These are phyloP conservation scores for Pulveroboletus sp. DNA, from an alignment of 768 basidiomycete genomes.

Conservation along the genomic window DNA sequence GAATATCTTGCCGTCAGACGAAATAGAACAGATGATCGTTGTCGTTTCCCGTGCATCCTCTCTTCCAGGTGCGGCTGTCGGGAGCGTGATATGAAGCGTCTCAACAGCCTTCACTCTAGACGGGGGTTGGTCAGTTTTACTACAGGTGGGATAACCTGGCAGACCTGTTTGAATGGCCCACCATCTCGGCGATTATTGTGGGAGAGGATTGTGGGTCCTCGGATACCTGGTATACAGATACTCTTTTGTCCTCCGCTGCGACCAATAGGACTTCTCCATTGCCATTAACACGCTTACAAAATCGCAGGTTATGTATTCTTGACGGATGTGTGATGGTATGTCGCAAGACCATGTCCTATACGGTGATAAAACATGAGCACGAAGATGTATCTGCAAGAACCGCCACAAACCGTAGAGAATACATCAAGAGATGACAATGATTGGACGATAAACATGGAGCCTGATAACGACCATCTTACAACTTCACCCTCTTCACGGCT, in stretches of 20 bases:
- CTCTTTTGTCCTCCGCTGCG: slow-evolving; percentile 86
- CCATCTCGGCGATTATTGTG: slow-evolving; percentile 60
- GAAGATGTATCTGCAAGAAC: not conserved
- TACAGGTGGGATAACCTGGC: not conserved
- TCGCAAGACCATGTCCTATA: slow-evolving; percentile 73
- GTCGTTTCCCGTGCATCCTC: slow-evolving; percentile 37
- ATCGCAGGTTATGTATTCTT: slow-evolving; percentile 80
- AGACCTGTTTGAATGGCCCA: slow-evolving; percentile 85
- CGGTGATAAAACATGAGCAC: not conserved
- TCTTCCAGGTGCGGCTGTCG: slow-evolving; percentile 21
- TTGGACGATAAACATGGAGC: slow-evolving; percentile 77
- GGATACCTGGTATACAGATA: slow-evolving; percentile 68
- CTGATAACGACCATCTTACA: slow-evolving; percentile 82
- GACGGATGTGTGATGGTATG: slow-evolving; percentile 72
- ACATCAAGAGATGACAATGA: slow-evolving; percentile 71
- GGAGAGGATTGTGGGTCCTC: slow-evolving; percentile 44
- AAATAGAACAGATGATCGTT: slow-evolving; percentile 69
- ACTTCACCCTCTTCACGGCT: slow-evolving; percentile 72
- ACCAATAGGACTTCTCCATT: slow-evolving; percentile 70
- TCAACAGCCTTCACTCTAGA: slow-evolving; percentile 78
- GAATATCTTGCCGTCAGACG: slow-evolving; percentile 85
- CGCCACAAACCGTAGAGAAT: slow-evolving; percentile 61
- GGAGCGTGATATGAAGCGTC: slow-evolving; percentile 57
- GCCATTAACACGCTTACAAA: slow-evolving; percentile 56
- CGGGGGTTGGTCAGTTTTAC: slow-evolving; percentile 1